Evolutionary conservation across 2,329 filamentous ascomycete genomes (phyloP).

Genomic region (Fusarium goolgardi): DNA sequence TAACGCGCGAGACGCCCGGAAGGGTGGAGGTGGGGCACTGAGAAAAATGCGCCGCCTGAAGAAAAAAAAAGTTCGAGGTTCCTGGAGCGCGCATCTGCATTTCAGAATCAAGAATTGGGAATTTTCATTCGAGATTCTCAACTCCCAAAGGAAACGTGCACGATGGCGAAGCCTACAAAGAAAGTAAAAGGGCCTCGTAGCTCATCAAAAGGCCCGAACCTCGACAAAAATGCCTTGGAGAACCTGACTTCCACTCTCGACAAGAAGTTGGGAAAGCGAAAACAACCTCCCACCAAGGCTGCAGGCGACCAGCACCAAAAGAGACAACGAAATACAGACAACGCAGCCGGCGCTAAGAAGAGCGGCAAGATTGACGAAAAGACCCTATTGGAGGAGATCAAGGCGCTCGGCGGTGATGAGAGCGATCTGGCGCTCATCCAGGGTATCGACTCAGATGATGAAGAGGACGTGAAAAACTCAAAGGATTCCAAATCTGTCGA

Average conservation of each 20-base stretch:
- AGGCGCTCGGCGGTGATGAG: conserved; percentile 73
- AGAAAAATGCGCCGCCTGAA: conserved; percentile 34
- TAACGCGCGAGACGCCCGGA: conserved; percentile 41
- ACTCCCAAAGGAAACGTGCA: conserved; percentile 13
- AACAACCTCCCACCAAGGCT: conserved; percentile 55
- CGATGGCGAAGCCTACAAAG: conserved; percentile 54
- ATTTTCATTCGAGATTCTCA: conserved; percentile 39
- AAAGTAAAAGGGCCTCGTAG: conserved; percentile 50
- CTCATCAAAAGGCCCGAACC: conserved; percentile 44
- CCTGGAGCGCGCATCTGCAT: conserved; percentile 20
- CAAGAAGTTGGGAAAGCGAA: conserved; percentile 62
- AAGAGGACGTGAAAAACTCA: conserved; percentile 50
- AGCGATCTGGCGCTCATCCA: conserved; percentile 71
- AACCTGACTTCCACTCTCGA: conserved; percentile 69
- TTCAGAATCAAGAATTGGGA: conserved; percentile 26
- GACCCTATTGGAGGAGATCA: conserved; percentile 70
- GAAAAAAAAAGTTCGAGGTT: conserved; percentile 45
- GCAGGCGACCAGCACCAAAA: conserved; percentile 52
- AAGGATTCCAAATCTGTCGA: conserved; percentile 52
- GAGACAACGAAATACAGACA: conserved; percentile 52
- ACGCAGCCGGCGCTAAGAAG: conserved; percentile 41
- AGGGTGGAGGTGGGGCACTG: conserved; percentile 30
- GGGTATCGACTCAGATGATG: conserved; percentile 59
- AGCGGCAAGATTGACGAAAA: conserved; percentile 49
- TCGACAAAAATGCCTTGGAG: conserved; percentile 64